Percentiles rank a stretch among this genome's conserved stretches.
phyloP scores from a whole-genome alignment of 2,329 filamentous ascomycete species.

The Aureobasidium uvarum region DNA sequence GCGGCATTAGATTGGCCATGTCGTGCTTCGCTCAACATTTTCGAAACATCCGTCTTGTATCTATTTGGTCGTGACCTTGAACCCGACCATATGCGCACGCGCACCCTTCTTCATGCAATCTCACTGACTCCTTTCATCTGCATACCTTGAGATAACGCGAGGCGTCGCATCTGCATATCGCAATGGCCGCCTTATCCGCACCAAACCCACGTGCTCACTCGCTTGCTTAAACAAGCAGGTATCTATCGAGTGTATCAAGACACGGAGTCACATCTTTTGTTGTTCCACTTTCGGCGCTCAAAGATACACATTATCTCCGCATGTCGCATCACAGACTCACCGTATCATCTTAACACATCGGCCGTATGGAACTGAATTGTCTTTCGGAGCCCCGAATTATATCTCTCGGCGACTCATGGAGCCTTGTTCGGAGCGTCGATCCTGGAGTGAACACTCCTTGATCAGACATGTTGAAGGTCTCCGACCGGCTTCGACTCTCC shows the following conservation, averaged over 20 bases:
- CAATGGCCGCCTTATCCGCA: conserved; percentile 4
- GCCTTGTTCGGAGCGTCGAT: conserved; percentile 3
- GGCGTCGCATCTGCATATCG: conserved; percentile 4
- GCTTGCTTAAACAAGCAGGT: background rate
- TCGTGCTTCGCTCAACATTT: conserved; percentile 8
- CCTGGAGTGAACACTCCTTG: background rate
- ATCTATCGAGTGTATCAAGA: background rate
- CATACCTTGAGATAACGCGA: conserved; percentile 15
- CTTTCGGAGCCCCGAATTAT: background rate
- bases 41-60: background rate
- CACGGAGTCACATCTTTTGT: background rate
- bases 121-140: conserved; percentile 14
- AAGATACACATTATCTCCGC: conserved; percentile 7
- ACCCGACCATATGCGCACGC: background rate
- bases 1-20: conserved; percentile 1
- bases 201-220: conserved; percentile 15
- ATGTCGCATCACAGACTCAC: background rate
- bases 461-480: background rate
- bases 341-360: background rate
- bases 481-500: background rate
- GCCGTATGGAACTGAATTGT: background rate
- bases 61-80: background rate
- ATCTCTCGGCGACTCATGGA: conserved; percentile 3
- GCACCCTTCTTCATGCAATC: background rate
- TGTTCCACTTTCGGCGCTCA: background rate